Conservation (phyloP, 176 grass and related monocot genomes). For the Ensete ventricosum region DNA sequence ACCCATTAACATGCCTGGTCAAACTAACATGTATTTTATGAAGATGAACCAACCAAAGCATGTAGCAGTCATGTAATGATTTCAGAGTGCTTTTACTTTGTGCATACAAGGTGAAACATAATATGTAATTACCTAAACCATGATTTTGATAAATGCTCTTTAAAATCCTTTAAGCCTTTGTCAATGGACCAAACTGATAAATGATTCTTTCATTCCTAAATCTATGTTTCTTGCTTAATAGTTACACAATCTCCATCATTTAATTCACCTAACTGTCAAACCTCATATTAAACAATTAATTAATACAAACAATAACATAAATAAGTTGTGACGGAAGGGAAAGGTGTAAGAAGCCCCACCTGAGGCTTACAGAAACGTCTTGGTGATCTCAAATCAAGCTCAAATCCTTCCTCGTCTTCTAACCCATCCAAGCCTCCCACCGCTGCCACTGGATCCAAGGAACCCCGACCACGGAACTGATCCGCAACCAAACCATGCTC, state of each 20-base stretch:
- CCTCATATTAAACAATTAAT: neutral
- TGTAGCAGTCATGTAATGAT: neutral
- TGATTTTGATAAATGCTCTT: neutral
- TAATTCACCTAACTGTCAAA: too few relatives aligned
- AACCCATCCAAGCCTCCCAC: slow-evolving; percentile 13
- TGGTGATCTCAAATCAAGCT: slow-evolving; percentile 30
- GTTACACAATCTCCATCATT: neutral
- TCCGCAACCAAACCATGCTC: slow-evolving; percentile 28
- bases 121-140: neutral
- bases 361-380: slow-evolving; percentile 38
- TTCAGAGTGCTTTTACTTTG: neutral
- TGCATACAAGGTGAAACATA: neutral
- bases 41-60: neutral
- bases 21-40: neutral
- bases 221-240: neutral
- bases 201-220: neutral
- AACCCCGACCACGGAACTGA: slow-evolving; percentile 16
- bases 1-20: too few relatives aligned
- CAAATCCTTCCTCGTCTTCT: slow-evolving; percentile 55
- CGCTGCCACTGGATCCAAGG: neutral
- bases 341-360: slow-evolving; percentile 18
- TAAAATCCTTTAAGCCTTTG: neutral
- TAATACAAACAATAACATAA: neutral
- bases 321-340: neutral
- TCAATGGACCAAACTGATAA: neutral